Evolutionary conservation across 148 eudicot species (phyloP).

Genomic region (Selenicereus undatus): DNA sequence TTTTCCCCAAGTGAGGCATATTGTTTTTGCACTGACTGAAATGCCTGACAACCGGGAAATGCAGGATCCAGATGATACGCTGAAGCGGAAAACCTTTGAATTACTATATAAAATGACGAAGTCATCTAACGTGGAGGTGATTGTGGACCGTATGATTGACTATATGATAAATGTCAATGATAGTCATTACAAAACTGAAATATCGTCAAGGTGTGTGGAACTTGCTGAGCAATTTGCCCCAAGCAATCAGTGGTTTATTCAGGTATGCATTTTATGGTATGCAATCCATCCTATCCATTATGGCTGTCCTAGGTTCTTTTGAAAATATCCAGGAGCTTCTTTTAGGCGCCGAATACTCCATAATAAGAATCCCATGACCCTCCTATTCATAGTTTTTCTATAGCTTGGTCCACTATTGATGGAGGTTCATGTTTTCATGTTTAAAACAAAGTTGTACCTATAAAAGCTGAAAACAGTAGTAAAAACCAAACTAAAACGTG

Average conservation of each 20-base stretch:
- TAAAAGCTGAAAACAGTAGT: neutral
- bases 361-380: neutral
- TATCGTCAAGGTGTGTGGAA: slow-evolving; percentile 96
- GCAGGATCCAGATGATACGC: slow-evolving; percentile 98
- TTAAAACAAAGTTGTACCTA: neutral
- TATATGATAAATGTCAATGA: slow-evolving; percentile 90
- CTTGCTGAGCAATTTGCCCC: slow-evolving; percentile 99
- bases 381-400: neutral
- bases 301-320: neutral
- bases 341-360: neutral
- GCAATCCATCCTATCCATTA: neutral
- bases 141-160: slow-evolving; percentile 94
- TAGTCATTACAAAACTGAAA: slow-evolving; percentile 94
- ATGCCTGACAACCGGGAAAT: slow-evolving; percentile 22
- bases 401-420: neutral
- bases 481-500: neutral
- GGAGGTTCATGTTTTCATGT: neutral
- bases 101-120: slow-evolving; percentile 92
- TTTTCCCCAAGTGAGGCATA: neutral
- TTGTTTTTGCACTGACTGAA: neutral
- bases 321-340: neutral
- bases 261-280: slow-evolving; percentile 37
- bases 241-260: slow-evolving; percentile 98
- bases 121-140: slow-evolving; percentile 95
- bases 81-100: slow-evolving; percentile 96